These are phyloP conservation scores for Aspergillus avenaceus DNA, from an alignment of 495 filamentous ascomycete species.

Conservation along the genomic window DNA sequence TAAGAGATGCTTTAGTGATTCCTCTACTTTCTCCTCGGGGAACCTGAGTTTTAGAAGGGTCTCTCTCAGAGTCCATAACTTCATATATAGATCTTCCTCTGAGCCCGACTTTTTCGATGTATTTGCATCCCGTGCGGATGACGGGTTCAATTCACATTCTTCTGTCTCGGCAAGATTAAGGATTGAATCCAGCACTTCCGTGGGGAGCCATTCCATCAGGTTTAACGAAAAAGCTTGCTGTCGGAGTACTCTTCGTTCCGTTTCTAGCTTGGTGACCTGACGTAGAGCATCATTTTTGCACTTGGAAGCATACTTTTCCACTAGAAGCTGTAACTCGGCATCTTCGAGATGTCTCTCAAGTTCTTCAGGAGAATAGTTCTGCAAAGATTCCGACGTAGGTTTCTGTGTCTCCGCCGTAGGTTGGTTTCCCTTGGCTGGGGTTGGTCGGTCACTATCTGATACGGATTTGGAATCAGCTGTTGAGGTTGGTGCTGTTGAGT, in stretches of 20 bases:
- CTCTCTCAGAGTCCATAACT: conserved; percentile 76
- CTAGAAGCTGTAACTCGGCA: conserved; percentile 72
- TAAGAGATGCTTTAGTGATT: conserved; percentile 62
- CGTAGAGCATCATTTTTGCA: conserved; percentile 62
- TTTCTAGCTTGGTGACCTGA: conserved; percentile 68
- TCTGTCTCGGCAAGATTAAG: conserved; percentile 52
- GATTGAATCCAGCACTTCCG: conserved; percentile 72
- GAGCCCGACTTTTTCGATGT: conserved; percentile 29
- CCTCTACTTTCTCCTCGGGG: conserved; percentile 54
- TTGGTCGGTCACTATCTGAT: conserved; percentile 39
- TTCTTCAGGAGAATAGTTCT: conserved; percentile 71
- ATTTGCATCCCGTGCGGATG: conserved; percentile 22
- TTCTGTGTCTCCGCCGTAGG: conserved; percentile 15
- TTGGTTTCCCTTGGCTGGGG: conserved; percentile 18
- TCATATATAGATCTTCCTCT: conserved; percentile 70
- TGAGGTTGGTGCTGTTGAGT: conserved; percentile 26
- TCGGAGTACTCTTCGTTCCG: conserved; percentile 72
- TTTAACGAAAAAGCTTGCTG: conserved; percentile 66
- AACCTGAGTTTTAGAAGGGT: conserved; percentile 67
- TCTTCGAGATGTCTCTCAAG: conserved; percentile 79
- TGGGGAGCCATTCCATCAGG: conserved; percentile 72
- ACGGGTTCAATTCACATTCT: conserved; percentile 32
- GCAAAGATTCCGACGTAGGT: conserved; percentile 29
- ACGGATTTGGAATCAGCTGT: conserved; percentile 34
- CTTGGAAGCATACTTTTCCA: conserved; percentile 75